These are phyloP conservation scores for Trichoderma oligosporum DNA, from an alignment of 2,329 filamentous ascomycete species.

Conservation along the genomic window DNA sequence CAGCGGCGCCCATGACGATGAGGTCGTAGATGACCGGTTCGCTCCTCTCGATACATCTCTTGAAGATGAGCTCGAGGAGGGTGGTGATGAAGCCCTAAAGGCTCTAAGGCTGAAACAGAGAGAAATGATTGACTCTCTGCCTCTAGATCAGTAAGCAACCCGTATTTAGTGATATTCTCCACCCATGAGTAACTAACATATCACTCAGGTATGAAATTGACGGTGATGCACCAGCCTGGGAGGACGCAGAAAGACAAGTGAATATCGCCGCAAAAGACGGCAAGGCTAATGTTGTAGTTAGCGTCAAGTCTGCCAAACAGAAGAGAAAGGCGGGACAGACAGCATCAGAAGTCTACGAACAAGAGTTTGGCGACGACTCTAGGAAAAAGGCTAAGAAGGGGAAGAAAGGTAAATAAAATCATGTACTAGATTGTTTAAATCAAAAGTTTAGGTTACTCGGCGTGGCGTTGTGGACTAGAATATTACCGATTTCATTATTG, in stretches of 20 bases:
- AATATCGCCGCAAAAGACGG: conserved; percentile 52
- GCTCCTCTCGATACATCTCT: conserved; percentile 67
- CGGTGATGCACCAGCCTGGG: conserved; percentile 58
- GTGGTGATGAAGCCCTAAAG: conserved; percentile 69
- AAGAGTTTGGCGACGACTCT: conserved; percentile 54
- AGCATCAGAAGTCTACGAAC: conserved; percentile 62
- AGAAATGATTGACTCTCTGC: conserved; percentile 84
- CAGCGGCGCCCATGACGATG: conserved; percentile 64
- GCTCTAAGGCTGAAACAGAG: conserved; percentile 75
- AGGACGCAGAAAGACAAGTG: conserved; percentile 73
- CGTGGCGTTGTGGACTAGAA: conserved; percentile 14
- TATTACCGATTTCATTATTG: neutral
- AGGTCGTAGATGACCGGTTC: conserved; percentile 62
- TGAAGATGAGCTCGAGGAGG: conserved; percentile 80
- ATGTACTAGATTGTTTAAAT: conserved; percentile 1
- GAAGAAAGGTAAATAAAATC: conserved; percentile 26
- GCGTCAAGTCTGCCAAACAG: conserved; percentile 71
- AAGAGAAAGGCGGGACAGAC: conserved; percentile 69
- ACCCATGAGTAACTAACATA: no score
- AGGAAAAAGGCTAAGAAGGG: conserved; percentile 54
- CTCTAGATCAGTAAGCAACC: conserved; percentile 62
- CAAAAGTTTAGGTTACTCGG: conserved; percentile 6
- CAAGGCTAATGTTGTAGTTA: conserved; percentile 63
- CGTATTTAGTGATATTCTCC: no score
- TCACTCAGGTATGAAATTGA: conserved; percentile 65